phyloP scores from a whole-genome alignment of 2,329 filamentous ascomycete genomes.

The Diplodia scrobiculata region DNA sequence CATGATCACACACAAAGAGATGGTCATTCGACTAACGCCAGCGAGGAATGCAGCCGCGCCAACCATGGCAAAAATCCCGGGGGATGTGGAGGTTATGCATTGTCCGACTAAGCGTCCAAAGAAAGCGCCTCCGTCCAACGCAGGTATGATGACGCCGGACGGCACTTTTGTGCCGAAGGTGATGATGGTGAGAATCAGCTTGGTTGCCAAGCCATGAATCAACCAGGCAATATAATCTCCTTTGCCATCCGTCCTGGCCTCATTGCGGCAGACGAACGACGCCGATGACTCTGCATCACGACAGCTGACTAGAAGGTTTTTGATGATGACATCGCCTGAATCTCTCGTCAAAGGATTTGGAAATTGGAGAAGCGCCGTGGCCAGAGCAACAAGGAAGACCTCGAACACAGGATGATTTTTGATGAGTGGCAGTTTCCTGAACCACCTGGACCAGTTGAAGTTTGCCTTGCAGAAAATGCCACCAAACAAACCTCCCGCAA shows the following conservation, averaged over 20 bases:
- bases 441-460: slow-evolving; percentile 59
- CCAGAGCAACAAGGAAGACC: slow-evolving; percentile 57
- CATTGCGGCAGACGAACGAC: slow-evolving; percentile 57
- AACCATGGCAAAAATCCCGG: slow-evolving; percentile 64
- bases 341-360: slow-evolving; percentile 59
- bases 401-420: slow-evolving; percentile 60
- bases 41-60: slow-evolving; percentile 62
- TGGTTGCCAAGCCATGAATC: slow-evolving; percentile 56
- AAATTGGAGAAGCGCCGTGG: slow-evolving; percentile 58
- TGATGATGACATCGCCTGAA: slow-evolving; percentile 59
- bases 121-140: slow-evolving; percentile 60
- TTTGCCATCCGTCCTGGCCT: slow-evolving; percentile 41
- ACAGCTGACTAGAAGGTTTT: slow-evolving; percentile 61
- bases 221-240: slow-evolving; percentile 55
- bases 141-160: slow-evolving; percentile 63
- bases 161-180: slow-evolving; percentile 64
- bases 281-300: slow-evolving; percentile 38
- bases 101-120: slow-evolving; percentile 60
- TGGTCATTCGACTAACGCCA: slow-evolving; percentile 61
- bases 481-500: slow-evolving; percentile 62
- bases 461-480: slow-evolving; percentile 62
- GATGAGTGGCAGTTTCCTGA: slow-evolving; percentile 57
- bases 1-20: slow-evolving; percentile 62
- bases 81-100: slow-evolving; percentile 51
- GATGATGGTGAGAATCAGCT: slow-evolving; percentile 59